Evolutionary conservation across 1,284 basidiomycete species (phyloP), one percentile per base, ranked within the genome.

Genomic region (Fereydounia khargensis): DNA sequence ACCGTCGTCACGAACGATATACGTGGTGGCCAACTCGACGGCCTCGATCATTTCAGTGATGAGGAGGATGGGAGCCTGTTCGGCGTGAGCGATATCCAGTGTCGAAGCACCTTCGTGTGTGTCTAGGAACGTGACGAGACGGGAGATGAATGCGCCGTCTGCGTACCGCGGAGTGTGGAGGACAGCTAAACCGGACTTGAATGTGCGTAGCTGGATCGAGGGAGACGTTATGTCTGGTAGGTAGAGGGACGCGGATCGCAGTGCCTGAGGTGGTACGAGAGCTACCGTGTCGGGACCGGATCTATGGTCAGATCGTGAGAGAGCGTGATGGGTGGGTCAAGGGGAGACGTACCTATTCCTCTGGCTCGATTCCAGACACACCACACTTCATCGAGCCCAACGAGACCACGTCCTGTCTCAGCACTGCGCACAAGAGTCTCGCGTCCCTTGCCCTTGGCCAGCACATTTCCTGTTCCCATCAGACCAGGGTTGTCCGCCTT

Each of bases 281-380:
- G 92, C 91, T 84, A 54, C 48, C n/a, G n/a, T n/a, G n/a, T n/a
- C n/a, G n/a, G n/a, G n/a, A n/a, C n/a, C n/a, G n/a, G n/a, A n/a
- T n/a, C n/a, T n/a, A n/a, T n/a, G n/a, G n/a, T n/a, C n/a, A n/a
- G n/a, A n/a, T n/a, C n/a, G n/a, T n/a, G n/a, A n/a, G n/a, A n/a
- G n/a, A n/a, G n/a, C n/a, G n/a, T n/a, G n/a, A n/a, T n/a, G n/a
- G n/a, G n/a, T n/a, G n/a, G n/a, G n/a, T n/a, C n/a, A n/a, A n/a
- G n/a, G n/a, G 10, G 16, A 35, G 34, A 80, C 89, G 74, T 70
- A 91, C 91, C 86, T 39, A 96, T 86, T 39, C 94, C 94, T 48
- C 94, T 80, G 2, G 90, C 91, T 40, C 94, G 85, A 76, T 97
- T 97, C 94, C 94, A 98, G 1, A 88, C 83, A 33, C 91, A 91